Evolutionary conservation across 768 basidiomycete species (phyloP).

Genomic region (Boletus subparvulus): DNA sequence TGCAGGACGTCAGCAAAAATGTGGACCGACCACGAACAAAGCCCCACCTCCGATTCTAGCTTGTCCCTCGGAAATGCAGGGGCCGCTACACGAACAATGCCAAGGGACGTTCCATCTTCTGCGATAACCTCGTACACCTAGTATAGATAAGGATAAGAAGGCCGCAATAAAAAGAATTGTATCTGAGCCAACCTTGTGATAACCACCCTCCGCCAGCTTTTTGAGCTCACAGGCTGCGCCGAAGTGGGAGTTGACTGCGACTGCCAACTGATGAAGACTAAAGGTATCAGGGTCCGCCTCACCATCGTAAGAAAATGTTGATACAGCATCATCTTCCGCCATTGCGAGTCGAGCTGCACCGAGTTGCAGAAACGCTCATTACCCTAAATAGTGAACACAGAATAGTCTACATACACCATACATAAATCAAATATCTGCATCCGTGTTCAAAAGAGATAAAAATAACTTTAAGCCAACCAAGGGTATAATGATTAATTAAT

Average conservation of each 20-base stretch:
- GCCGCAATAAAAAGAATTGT: neutral
- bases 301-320: neutral
- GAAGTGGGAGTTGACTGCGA: neutral
- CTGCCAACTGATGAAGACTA: neutral
- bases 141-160: neutral
- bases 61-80: constrained; percentile 3
- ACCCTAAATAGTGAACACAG: too few species aligned
- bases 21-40: too few species aligned
- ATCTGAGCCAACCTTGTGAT: neutral
- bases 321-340: neutral
- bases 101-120: neutral
- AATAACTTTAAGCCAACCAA: neutral
- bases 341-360: neutral
- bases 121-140: neutral
- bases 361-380: too few species aligned
- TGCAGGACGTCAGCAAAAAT: neutral
- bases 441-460: neutral
- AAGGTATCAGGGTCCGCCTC: neutral
- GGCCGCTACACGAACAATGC: neutral
- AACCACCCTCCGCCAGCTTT: neutral
- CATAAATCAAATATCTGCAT: too few species aligned
- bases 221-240: neutral
- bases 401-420: too few species aligned
- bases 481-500: neutral
- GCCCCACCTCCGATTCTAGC: neutral